Evolutionary conservation across 2,329 filamentous ascomycete genomes (phyloP).

Genomic region (Phaeomoniella chlamydospora): DNA sequence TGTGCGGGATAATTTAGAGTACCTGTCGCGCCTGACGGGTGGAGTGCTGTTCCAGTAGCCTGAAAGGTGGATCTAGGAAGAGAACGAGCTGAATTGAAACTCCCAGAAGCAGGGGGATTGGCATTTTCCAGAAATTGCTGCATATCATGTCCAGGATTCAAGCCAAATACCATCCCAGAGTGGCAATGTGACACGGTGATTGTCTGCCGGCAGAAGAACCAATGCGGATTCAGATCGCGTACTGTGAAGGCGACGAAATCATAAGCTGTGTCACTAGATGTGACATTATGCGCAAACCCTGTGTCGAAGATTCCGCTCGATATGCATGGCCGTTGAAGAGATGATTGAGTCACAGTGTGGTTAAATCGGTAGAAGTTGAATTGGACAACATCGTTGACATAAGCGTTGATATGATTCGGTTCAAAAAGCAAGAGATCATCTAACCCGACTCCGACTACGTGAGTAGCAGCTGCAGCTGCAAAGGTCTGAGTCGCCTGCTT

Average conservation of each 20-base stretch:
- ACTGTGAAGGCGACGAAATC: constrained; percentile 3
- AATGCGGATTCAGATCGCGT: constrained; percentile 3
- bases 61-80: too few species aligned
- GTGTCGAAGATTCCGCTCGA: constrained; percentile 4
- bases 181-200: constrained; percentile 7
- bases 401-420: too few species aligned
- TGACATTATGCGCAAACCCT: constrained; percentile 4
- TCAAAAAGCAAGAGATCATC: too few species aligned
- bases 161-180: constrained; percentile 7
- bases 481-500: too few species aligned
- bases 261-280: neutral
- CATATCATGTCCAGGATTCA: constrained; percentile 47
- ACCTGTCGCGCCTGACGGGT: too few species aligned
- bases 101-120: constrained; percentile 31
- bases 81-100: too few species aligned
- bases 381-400: constrained; percentile 1
- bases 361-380: constrained; percentile 7
- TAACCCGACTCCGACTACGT: too few species aligned
- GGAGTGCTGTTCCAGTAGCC: too few species aligned
- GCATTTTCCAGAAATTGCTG: constrained; percentile 53
- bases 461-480: too few species aligned
- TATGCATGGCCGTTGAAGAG: constrained; percentile 6
- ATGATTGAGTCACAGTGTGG: constrained; percentile 8
- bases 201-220: constrained; percentile 7
- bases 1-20: too few species aligned